phyloP scores from a whole-genome alignment of 352 stramenopile species.

The Elongisporangium senticosum region DNA sequence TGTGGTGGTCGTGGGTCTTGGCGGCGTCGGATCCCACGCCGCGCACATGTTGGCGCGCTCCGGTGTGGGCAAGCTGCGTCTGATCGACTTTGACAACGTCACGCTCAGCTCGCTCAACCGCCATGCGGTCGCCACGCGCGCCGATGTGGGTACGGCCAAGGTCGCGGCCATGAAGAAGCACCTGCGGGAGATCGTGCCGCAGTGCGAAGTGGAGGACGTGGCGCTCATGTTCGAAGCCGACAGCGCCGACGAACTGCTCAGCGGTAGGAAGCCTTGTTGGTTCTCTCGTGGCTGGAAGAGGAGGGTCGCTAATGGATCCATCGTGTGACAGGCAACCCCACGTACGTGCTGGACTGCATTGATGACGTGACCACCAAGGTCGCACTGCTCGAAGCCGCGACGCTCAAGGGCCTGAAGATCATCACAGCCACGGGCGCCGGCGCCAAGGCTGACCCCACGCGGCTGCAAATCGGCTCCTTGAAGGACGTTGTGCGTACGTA shows the following conservation, averaged over 20 bases:
- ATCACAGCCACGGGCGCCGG: conserved; percentile 90
- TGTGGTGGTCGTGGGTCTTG: conserved; percentile 95
- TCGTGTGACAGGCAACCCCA: conserved; percentile 53
- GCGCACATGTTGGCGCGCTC: conserved; percentile 97
- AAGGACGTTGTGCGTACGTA: conserved; percentile 82
- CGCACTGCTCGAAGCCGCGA: conserved; percentile 90
- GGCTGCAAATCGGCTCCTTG: conserved; percentile 95
- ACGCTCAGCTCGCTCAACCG: conserved; percentile 98
- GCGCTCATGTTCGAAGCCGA: conserved; percentile 88
- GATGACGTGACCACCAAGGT: conserved; percentile 98
- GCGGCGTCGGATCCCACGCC: conserved; percentile 95
- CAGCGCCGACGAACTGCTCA: conserved; percentile 78
- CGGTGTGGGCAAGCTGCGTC: conserved; percentile 90
- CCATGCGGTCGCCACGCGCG: conserved; percentile 95
- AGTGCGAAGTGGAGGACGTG: conserved; percentile 84
- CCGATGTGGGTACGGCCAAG: conserved; percentile 96
- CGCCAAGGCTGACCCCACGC: conserved; percentile 95
- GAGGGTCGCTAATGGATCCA: background rate
- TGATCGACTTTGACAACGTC: conserved; percentile 99
- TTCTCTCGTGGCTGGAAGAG: background rate
- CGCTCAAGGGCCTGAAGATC: conserved; percentile 68
- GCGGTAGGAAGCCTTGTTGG: conserved; percentile 15
- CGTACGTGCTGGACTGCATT: conserved; percentile 98
- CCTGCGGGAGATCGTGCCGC: conserved; percentile 60
- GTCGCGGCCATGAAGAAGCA: conserved; percentile 82